phyloP scores from a whole-genome alignment of 1,284 basidiomycete genomes.

The Austroboletus rostrupii region DNA sequence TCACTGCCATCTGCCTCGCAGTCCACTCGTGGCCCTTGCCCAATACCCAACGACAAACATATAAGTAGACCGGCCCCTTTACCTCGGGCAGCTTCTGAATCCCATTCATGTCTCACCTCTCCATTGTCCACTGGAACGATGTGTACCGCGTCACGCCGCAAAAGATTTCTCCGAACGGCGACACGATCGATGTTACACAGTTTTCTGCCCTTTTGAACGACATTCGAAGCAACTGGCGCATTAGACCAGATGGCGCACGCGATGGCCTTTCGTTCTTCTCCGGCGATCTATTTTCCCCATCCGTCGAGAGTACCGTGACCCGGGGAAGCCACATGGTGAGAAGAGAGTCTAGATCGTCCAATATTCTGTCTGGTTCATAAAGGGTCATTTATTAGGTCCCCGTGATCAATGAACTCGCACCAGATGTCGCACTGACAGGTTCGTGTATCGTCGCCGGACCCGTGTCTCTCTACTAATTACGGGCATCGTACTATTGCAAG shows the following conservation, averaged over 20 bases:
- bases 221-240: conserved; percentile 51
- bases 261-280: conserved; percentile 85
- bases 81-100: background rate
- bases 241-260: conserved; percentile 44
- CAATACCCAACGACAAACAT: conserved; percentile 1
- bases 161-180: conserved; percentile 49
- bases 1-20: background rate
- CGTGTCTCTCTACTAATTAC: background rate
- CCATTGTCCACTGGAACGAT: conserved; percentile 66
- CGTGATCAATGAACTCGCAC: conserved; percentile 70
- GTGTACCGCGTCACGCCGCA: conserved; percentile 74
- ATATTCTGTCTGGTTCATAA: background rate
- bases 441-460: background rate
- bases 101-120: conserved; percentile 25
- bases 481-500: conserved; percentile 27
- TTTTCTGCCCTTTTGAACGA: conserved; percentile 62
- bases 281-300: conserved; percentile 85
- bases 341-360: background rate
- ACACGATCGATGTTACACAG: conserved; percentile 74
- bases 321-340: conserved; percentile 88
- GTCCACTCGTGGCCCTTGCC: background rate
- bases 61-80: conserved; percentile 2
- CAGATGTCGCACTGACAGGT: conserved; percentile 69
- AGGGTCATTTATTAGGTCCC: conserved; percentile 56
- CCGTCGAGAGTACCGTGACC: conserved; percentile 83